These are phyloP conservation scores for Cutaneotrichosporon dermatis DNA, from an alignment of 1,284 basidiomycete genomes.

Conservation along the genomic window DNA sequence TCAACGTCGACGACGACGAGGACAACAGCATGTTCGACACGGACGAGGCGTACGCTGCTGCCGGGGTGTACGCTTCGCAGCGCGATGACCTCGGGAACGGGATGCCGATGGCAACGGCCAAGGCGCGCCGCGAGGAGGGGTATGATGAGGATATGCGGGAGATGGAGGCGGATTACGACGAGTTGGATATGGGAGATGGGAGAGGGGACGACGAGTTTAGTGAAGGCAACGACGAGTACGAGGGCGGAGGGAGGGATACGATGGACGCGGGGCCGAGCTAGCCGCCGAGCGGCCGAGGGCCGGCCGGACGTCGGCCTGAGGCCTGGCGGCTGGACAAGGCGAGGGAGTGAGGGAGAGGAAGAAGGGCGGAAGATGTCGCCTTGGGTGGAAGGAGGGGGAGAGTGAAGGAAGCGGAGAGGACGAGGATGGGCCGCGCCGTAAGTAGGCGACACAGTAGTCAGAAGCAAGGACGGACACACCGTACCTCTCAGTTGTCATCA, in stretches of 20 bases:
- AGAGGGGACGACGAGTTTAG: constrained; percentile 29
- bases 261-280: neutral
- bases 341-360: neutral
- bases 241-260: constrained; percentile 6
- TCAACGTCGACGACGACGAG: constrained; percentile 6
- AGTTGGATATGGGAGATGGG: constrained; percentile 20
- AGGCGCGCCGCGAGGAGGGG: constrained; percentile 20
- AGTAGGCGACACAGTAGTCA: no score
- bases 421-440: no score
- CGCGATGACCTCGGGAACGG: constrained; percentile 25
- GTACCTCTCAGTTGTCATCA: neutral
- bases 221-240: constrained; percentile 40
- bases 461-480: neutral
- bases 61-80: constrained; percentile 7
- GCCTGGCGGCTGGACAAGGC: no score
- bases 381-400: no score
- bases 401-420: no score
- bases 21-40: constrained; percentile 21
- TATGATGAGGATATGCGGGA: constrained; percentile 23
- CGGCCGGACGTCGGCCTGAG: neutral
- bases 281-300: no score
- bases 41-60: constrained; percentile 16
- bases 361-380: neutral
- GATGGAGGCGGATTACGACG: constrained; percentile 21
- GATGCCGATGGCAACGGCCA: constrained; percentile 18